Conservation (phyloP, 1,284 basidiomycete species). For the Ceratobasidium sp. region DNA sequence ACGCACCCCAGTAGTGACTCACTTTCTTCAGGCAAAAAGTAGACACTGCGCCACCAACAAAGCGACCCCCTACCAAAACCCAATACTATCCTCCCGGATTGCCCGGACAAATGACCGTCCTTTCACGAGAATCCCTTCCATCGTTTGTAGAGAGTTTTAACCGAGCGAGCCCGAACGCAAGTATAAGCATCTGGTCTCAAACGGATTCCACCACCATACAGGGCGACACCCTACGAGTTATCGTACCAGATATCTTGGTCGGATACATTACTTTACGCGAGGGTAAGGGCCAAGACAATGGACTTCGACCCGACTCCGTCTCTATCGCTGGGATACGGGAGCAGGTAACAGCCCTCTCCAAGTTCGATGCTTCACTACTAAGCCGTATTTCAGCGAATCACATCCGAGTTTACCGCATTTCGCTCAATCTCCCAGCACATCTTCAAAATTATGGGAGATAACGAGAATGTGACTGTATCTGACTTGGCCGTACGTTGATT, state of each 20-base stretch:
- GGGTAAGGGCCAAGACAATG: background rate
- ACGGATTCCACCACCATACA: background rate
- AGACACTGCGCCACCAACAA: conserved; percentile 9
- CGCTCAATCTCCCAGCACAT: conserved; percentile 28
- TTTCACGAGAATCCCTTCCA: background rate
- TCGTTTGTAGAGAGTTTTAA: conserved; percentile 22
- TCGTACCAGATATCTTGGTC: conserved; percentile 26
- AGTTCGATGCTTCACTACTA: background rate
- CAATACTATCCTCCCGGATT: conserved; percentile 7
- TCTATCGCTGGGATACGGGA: conserved; percentile 21
- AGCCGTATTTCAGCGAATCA: background rate
- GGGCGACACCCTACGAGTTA: background rate
- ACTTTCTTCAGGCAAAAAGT: conserved; percentile 15
- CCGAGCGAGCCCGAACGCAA: background rate
- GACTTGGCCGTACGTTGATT: conserved; percentile 19
- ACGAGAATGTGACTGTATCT: background rate
- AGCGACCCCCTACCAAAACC: conserved; percentile 5
- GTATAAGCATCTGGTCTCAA: conserved; percentile 28
- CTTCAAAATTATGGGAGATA: conserved; percentile 4
- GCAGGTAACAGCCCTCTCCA: background rate
- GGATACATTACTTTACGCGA: conserved; percentile 32
- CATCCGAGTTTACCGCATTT: conserved; percentile 22
- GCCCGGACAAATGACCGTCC: background rate
- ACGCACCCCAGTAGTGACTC: too few species aligned
- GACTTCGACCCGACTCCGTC: conserved; percentile 8